Conservation (phyloP, 257 asterid genomes). For the Thymus quinquecostatus region DNA sequence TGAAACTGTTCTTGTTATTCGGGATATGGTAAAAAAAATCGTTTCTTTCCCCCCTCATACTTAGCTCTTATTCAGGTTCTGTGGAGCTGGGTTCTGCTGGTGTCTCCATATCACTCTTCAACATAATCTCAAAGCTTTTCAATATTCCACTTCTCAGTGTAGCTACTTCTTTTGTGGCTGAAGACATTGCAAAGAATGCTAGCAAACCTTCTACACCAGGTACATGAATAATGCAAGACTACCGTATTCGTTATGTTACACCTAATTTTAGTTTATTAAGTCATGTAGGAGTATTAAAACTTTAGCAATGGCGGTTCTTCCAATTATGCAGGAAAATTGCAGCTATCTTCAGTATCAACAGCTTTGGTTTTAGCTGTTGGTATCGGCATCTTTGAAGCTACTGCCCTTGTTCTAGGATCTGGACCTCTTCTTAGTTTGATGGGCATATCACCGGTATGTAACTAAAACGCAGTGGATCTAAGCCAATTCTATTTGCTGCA, state of each 20-base stretch:
- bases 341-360: conserved; percentile 90
- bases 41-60: too few species aligned
- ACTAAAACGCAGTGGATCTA: conserved; percentile 18
- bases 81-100: conserved; percentile 97
- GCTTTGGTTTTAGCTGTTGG: conserved; percentile 84
- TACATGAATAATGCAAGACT: conserved; percentile 26
- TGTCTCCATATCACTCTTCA: conserved; percentile 83
- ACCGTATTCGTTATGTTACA: conserved; percentile 1
- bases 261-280: background rate
- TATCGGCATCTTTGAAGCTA: conserved; percentile 86
- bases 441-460: conserved; percentile 83
- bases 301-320: conserved; percentile 31
- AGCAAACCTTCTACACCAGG: conserved; percentile 55
- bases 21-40: too few species aligned
- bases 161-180: conserved; percentile 96
- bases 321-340: conserved; percentile 48
- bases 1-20: background rate
- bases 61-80: conserved; percentile 49
- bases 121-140: conserved; percentile 82
- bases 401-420: conserved; percentile 76
- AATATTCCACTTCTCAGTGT: conserved; percentile 93
- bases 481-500: background rate
- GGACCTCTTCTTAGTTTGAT: conserved; percentile 81
- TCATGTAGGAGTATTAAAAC: conserved; percentile 2
- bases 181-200: conserved; percentile 79